phyloP scores from a whole-genome alignment of 2,329 filamentous ascomycete species.

The Xylaria sp. region DNA sequence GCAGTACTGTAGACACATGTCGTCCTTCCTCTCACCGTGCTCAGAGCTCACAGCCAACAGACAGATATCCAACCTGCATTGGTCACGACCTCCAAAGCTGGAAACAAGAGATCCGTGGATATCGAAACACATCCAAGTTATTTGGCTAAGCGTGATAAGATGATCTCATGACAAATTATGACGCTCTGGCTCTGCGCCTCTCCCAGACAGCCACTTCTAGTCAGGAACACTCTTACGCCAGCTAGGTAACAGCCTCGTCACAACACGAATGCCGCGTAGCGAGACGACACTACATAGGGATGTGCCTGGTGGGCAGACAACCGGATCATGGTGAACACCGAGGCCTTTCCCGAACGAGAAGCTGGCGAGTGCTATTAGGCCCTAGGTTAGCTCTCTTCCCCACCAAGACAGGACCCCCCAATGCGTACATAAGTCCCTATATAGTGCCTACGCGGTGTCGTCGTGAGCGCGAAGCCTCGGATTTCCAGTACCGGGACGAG shows the following conservation, averaged over 20 bases:
- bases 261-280: neutral
- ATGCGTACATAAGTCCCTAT: neutral
- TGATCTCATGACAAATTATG: slow-evolving; percentile 1
- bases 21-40: neutral
- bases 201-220: neutral
- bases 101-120: neutral
- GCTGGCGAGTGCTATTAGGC: neutral
- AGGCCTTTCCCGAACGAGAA: slow-evolving; percentile 2
- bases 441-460: neutral
- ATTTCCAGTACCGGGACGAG: neutral
- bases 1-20: neutral
- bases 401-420: neutral
- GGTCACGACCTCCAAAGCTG: neutral
- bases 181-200: neutral
- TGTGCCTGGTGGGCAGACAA: neutral
- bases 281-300: slow-evolving; percentile 9
- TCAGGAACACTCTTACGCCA: neutral
- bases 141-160: neutral
- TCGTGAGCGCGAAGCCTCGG: neutral
- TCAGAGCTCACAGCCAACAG: neutral
- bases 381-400: neutral
- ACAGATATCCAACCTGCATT: neutral
- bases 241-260: slow-evolving; percentile 13
- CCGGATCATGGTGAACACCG: neutral
- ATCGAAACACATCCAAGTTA: neutral